Conservation (phyloP, 768 basidiomycete genomes). For the Leucosporidium scottii region DNA sequence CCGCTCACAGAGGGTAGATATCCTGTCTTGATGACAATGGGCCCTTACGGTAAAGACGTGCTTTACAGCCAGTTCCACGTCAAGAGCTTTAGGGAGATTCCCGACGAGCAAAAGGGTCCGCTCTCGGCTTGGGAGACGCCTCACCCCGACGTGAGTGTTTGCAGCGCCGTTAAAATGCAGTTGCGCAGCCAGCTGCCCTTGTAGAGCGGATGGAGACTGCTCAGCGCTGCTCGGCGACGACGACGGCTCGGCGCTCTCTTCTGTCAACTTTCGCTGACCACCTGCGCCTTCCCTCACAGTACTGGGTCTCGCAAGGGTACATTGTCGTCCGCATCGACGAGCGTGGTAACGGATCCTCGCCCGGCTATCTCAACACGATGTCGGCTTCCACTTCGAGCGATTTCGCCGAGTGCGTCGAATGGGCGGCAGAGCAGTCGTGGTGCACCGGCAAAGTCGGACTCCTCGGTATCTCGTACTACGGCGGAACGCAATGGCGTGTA, state of each 20-base stretch:
- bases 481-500: slow-evolving; percentile 36
- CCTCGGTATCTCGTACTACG: slow-evolving; percentile 38
- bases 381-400: slow-evolving; percentile 33
- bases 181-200: no score
- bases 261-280: no score
- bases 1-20: slow-evolving; percentile 18
- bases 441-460: slow-evolving; percentile 37
- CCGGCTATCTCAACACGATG: slow-evolving; percentile 37
- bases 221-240: no score
- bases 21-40: slow-evolving; percentile 14
- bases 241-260: no score
- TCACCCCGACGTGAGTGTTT: slow-evolving; percentile 18
- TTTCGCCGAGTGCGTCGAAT: slow-evolving; percentile 38
- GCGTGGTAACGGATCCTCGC: slow-evolving; percentile 34
- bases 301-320: slow-evolving; percentile 38
- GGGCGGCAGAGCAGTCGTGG: slow-evolving; percentile 38
- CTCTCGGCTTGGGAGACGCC: slow-evolving; percentile 37
- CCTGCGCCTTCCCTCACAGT: background rate
- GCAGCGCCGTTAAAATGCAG: no score
- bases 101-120: slow-evolving; percentile 32
- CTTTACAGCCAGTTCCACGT: slow-evolving; percentile 33
- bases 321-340: slow-evolving; percentile 38
- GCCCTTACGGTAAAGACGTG: slow-evolving; percentile 34
- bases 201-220: no score
- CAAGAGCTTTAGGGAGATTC: slow-evolving; percentile 29